Percentiles rank a stretch among this genome's conserved stretches.
phyloP scores from a whole-genome alignment of 2,329 filamentous ascomycete genomes.

The Fusarium nurragi region DNA sequence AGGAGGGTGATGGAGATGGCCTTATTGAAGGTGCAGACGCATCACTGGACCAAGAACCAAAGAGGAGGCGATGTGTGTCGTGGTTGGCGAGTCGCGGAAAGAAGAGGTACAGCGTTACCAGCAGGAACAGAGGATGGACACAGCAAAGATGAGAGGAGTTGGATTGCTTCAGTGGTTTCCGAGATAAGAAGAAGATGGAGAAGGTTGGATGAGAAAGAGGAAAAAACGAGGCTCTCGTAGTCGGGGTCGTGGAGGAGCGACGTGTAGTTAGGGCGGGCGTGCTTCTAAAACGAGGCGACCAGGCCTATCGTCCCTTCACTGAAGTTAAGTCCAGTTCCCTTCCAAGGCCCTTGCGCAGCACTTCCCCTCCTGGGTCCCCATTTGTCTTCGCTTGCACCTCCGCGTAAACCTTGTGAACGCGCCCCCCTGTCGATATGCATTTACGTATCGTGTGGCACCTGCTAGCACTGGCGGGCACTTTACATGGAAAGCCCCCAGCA shows the following conservation, averaged over 20 bases:
- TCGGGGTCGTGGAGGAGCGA: conserved; percentile 38
- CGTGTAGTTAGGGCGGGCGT: conserved; percentile 38
- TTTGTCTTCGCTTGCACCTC: conserved; percentile 40
- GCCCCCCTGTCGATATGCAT: conserved; percentile 36
- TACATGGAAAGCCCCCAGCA: conserved; percentile 10
- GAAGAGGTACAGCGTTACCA: conserved; percentile 3
- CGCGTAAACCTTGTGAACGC: conserved; percentile 48
- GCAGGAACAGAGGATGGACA: background rate
- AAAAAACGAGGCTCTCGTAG: conserved; percentile 36
- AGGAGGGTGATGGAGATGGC: conserved; percentile 36
- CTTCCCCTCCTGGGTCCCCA: conserved; percentile 30
- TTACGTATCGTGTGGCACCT: conserved; percentile 21
- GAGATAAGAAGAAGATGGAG: conserved; percentile 13
- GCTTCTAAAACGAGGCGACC: conserved; percentile 44
- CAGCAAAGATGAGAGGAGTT: conserved; percentile 1
- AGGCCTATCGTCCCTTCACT: conserved; percentile 40
- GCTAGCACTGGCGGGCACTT: conserved; percentile 6
- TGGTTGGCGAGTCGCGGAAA: conserved; percentile 9
- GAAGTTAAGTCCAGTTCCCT: conserved; percentile 25
- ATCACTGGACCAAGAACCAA: conserved; percentile 41
- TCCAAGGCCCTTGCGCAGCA: conserved; percentile 28
- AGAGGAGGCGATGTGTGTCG: conserved; percentile 26
- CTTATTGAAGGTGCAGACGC: conserved; percentile 42
- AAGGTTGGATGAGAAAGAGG: conserved; percentile 10
- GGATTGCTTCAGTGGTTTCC: background rate